Conservation (phyloP, 2,329 filamentous ascomycete genomes). For the Colletotrichum gloeosporioides region DNA sequence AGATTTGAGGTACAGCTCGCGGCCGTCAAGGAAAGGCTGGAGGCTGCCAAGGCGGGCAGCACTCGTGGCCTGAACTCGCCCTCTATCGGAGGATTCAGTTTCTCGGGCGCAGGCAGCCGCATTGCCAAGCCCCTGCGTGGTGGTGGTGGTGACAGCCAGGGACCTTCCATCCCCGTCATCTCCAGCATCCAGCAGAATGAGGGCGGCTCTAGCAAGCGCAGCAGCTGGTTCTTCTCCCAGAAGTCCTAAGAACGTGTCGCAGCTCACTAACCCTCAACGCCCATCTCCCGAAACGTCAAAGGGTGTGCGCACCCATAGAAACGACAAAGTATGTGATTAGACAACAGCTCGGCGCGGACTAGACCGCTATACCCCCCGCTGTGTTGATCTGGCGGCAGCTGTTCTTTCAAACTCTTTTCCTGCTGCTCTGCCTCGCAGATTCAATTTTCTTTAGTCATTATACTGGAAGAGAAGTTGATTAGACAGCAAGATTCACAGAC, state of each 20-base stretch:
- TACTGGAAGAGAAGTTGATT: background rate
- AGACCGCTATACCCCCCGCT: slow-evolving; percentile 17
- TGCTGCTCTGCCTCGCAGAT: background rate
- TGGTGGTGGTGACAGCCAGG: slow-evolving; percentile 55
- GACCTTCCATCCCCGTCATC: slow-evolving; percentile 59
- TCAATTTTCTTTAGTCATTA: slow-evolving; percentile 15
- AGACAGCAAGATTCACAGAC: slow-evolving; percentile 4
- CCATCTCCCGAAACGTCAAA: background rate
- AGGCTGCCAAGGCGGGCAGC: slow-evolving; percentile 90
- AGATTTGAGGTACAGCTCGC: slow-evolving; percentile 98
- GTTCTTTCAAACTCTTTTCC: background rate
- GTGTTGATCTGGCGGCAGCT: background rate
- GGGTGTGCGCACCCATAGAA: background rate
- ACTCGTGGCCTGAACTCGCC: slow-evolving; percentile 80
- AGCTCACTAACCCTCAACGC: background rate
- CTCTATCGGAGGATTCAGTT: slow-evolving; percentile 73
- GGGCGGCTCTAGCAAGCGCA: slow-evolving; percentile 64
- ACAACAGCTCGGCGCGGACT: slow-evolving; percentile 9
- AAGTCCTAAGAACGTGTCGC: slow-evolving; percentile 49
- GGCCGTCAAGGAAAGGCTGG: slow-evolving; percentile 95
- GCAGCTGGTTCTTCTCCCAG: slow-evolving; percentile 75
- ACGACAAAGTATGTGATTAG: background rate
- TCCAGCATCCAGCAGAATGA: slow-evolving; percentile 65
- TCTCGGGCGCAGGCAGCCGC: slow-evolving; percentile 65
- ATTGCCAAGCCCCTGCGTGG: slow-evolving; percentile 74